Evolutionary conservation across 495 filamentous ascomycete species (phyloP), one percentile per base, ranked within the genome.

Genomic region (Elasticomyces elasticus): DNA sequence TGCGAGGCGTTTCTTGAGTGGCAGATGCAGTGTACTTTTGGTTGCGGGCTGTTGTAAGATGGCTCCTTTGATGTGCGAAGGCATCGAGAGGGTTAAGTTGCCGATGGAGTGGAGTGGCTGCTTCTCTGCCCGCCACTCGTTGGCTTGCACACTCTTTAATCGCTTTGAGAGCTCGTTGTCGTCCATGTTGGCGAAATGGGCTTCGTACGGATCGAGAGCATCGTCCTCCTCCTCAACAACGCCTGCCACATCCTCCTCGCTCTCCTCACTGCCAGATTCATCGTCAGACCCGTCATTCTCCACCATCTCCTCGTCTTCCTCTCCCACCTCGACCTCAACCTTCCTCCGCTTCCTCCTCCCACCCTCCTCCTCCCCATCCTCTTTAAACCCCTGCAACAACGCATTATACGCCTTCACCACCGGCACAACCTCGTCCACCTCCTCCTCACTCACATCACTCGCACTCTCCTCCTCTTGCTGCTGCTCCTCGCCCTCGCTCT

Each of bases 181-280:
- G 17, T 85, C 76, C 1, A 79, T 77, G 20, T 70, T 68, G 26
- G 78, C 76, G 67, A 95, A 91, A 66, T 95, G 91, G 30, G 73
- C 71, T 45, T 89, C 81, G 62, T 94, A 95, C 1, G 86, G 82
- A 66, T 94, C 89, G 1, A 73, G 72, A 24, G 67, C 65, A 68
- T 80, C 73, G 27, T 75, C 71, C 19, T 75, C 66, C 43, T 80
- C 76, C 12, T 76, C 71, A 35, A 75, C 73, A n/a, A 67, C 62
- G 13, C 60, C 64, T 24, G 65, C 69, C 10, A 64, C 58, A 0
- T 26, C 55, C 19, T 44, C 77, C 25, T 43, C 67, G 35, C 78
- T 75, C 27, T 63, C 56, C n/a, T 68, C 35, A 15, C 30, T 33
- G 35, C 13, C 5, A 5, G 35, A 15, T 40, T 40, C 66, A 24